Evolutionary conservation across 1,139 yeast species (phyloP).

Genomic region (Yamadazyma conglobata): DNA sequence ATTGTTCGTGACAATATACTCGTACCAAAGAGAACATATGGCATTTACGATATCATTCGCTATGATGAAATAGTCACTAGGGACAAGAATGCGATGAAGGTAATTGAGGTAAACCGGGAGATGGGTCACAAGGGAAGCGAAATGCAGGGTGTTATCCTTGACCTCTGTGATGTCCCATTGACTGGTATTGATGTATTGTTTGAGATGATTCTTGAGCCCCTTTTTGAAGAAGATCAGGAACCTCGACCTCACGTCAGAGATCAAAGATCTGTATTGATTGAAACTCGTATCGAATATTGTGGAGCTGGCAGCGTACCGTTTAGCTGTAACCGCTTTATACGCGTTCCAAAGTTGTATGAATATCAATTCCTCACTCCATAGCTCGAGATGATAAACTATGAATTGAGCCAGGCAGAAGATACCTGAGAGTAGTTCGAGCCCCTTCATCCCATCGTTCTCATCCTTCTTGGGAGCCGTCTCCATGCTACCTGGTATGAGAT

Average conservation of each 20-base stretch:
- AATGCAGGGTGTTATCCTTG: constrained; percentile 28
- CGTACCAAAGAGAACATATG: constrained; percentile 49
- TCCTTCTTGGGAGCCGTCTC: constrained; percentile 13
- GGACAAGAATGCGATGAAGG: constrained; percentile 28
- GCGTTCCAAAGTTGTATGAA: constrained; percentile 61
- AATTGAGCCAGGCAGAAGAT: constrained; percentile 60
- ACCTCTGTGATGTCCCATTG: constrained; percentile 33
- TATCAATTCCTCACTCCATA: constrained; percentile 64
- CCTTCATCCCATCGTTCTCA: constrained; percentile 22
- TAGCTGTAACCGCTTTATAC: constrained; percentile 27
- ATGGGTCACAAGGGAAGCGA: constrained; percentile 31
- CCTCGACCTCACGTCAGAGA: constrained; percentile 34
- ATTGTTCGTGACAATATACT: constrained; percentile 61
- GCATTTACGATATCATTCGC: constrained; percentile 40
- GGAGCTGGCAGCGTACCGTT: constrained; percentile 19
- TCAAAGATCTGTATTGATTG: constrained; percentile 42
- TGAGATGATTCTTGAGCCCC: constrained; percentile 49
- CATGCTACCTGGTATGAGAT: constrained; percentile 36
- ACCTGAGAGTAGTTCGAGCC: constrained; percentile 55
- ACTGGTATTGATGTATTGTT: constrained; percentile 46
- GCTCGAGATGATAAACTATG: constrained; percentile 47
- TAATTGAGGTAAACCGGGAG: constrained; percentile 34
- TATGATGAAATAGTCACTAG: constrained; percentile 26
- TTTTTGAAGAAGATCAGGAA: constrained; percentile 46
- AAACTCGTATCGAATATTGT: constrained; percentile 57